Evolutionary conservation across 345 rosid species (phyloP), one percentile per base, ranked within the genome.

Genomic region (Punica granatum): DNA sequence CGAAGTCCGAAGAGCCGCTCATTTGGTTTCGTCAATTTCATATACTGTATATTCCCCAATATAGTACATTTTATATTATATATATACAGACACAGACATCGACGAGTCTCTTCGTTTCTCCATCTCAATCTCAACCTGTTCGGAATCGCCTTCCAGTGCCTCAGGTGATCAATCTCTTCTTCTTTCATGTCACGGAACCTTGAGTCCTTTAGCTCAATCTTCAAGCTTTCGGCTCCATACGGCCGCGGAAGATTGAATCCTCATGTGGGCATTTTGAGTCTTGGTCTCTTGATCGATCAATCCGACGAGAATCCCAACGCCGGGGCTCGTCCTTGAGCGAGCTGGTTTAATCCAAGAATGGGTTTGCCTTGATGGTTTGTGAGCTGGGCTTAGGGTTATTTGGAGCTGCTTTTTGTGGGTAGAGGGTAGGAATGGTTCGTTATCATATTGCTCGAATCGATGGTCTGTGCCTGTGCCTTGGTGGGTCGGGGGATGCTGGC

Each of bases 261-360:
- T 28, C 26, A 7, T 56, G 10, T 7, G 26, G n/a, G 58, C 13
- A 51, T 28, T 3, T 30, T 56, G 33, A 6, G 12, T 13, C 18
- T 12, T 30, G 61, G 33, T 12, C 30, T 51, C 25, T 48, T 18
- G 53, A 48, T 48, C 16, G 53, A 48, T 16, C 16, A 48, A 23
- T 23, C 21, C 30, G 14, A 23, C 14, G 31, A 7, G 13, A 23
- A 53, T 23, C 30, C 59, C 7, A 53, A 53, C 23, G 59, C 54
- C 3, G 18, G 23, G 26, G 10, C 58, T 23, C 12, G 18, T 13
- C 13, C 34, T 56, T 13, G 61, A 14, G 34, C 14, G 61, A 56
- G 61, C 61, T 56, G 32, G 59, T 53, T 56, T 56, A 56, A 26
- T 30, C 34, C 61, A 13, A 56, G 32, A 56, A 56, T 12, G 61